Percentiles rank a stretch among this genome's conserved stretches.
These are phyloP conservation scores for Aspergillus transmontanensis DNA, from an alignment of 2,329 filamentous ascomycete species.

Conservation along the genomic window DNA sequence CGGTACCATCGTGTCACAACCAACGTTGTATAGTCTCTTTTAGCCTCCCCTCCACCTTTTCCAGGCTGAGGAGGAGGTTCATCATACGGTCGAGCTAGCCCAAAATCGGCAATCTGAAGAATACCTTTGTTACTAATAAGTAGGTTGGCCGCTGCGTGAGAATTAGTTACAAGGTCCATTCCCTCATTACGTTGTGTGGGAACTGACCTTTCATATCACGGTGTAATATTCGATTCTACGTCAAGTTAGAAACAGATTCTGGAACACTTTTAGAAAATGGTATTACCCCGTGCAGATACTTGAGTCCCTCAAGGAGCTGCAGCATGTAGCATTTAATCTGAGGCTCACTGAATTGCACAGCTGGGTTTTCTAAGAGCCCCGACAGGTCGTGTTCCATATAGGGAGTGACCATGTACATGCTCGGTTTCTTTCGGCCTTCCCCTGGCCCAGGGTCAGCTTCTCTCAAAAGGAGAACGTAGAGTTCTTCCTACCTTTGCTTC, in stretches of 20 bases:
- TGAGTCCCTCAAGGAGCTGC: constrained; percentile 85
- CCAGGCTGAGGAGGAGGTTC: constrained; percentile 77
- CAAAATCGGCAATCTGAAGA: constrained; percentile 96
- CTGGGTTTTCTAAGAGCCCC: constrained; percentile 91
- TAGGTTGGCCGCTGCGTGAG: constrained; percentile 74
- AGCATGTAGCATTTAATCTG: constrained; percentile 99
- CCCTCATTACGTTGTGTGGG: background rate
- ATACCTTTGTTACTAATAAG: constrained; percentile 93
- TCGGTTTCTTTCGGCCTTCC: constrained; percentile 74
- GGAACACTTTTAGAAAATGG: background rate
- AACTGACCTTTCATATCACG: constrained; percentile 82
- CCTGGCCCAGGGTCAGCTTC: constrained; percentile 47
- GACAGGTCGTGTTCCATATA: constrained; percentile 99
- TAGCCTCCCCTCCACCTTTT: constrained; percentile 78
- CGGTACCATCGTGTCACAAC: constrained; percentile 98
- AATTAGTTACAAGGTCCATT: background rate
- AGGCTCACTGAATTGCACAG: constrained; percentile 79
- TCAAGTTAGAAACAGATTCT: constrained; percentile 17
- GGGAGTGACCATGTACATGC: constrained; percentile 98
- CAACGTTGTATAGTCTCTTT: constrained; percentile 90
- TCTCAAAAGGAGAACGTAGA: background rate
- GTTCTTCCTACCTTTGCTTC: constrained; percentile 57
- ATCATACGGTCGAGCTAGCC: constrained; percentile 89
- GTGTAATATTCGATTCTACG: constrained; percentile 76
- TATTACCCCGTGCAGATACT: constrained; percentile 78